Evolutionary conservation across 1,284 basidiomycete genomes (phyloP).

Genomic region (Filobasidium uniguttulatum): DNA sequence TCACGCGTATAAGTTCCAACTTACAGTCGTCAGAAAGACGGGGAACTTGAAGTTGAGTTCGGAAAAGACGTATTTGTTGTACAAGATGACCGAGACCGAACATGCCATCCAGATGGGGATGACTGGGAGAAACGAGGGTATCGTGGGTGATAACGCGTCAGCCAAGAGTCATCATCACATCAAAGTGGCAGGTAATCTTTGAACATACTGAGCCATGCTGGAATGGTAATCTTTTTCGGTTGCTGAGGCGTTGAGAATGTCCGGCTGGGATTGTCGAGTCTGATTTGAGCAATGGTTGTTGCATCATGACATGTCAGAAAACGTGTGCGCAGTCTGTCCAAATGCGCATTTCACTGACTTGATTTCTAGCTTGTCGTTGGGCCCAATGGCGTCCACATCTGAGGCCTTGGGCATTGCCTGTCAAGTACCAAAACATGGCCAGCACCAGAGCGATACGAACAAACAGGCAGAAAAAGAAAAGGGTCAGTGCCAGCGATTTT

Average conservation of each 20-base stretch:
- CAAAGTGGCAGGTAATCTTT: not conserved
- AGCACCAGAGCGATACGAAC: too few relatives aligned
- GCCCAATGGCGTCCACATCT: not conserved
- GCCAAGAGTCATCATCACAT: not conserved
- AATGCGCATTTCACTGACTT: not conserved
- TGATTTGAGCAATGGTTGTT: not conserved
- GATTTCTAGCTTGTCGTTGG: not conserved
- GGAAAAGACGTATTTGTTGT: conserved; percentile 89
- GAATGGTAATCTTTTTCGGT: conserved; percentile 37
- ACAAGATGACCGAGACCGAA: conserved; percentile 81
- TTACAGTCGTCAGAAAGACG: conserved; percentile 63
- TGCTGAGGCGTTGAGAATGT: conserved; percentile 15
- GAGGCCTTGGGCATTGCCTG: not conserved
- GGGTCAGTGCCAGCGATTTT: not conserved
- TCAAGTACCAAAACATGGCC: not conserved
- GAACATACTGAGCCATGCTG: conserved; percentile 33
- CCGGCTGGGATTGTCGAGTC: conserved; percentile 14
- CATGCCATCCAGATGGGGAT: conserved; percentile 57
- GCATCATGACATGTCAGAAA: not conserved
- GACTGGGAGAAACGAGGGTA: conserved; percentile 20
- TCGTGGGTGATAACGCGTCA: not conserved
- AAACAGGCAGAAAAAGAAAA: not conserved
- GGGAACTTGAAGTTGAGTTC: conserved; percentile 67
- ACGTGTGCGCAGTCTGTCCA: not conserved
- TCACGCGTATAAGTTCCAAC: conserved; percentile 53